Conservation (phyloP, 805 yeast species). For the Candida odintsovae region DNA sequence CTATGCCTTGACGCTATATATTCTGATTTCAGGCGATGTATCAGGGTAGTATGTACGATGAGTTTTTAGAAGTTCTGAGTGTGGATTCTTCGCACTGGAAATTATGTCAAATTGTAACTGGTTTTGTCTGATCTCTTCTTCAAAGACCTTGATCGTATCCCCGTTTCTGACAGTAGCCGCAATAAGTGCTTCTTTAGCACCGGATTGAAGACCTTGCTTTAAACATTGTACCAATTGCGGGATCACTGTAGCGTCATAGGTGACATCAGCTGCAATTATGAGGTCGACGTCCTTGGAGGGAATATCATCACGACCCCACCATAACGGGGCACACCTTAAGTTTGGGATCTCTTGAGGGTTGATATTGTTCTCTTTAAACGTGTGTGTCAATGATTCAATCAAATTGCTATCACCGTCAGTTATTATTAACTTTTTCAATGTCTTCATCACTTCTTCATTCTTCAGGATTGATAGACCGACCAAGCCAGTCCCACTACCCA, state of each 20-base stretch:
- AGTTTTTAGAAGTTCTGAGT: neutral
- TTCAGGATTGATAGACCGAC: slow-evolving; percentile 41
- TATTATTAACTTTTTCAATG: slow-evolving; percentile 31
- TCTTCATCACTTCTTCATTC: neutral
- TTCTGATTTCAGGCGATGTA: slow-evolving; percentile 14
- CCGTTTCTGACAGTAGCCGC: slow-evolving; percentile 75
- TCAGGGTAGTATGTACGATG: slow-evolving; percentile 17
- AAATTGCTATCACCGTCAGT: slow-evolving; percentile 68
- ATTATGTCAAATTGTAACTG: slow-evolving; percentile 18
- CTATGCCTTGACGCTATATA: slow-evolving; percentile 7
- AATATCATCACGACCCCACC: slow-evolving; percentile 55
- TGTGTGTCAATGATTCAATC: slow-evolving; percentile 39
- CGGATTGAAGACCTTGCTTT: slow-evolving; percentile 16
- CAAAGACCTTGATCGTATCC: slow-evolving; percentile 42
- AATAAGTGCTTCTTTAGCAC: slow-evolving; percentile 34
- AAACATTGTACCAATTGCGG: slow-evolving; percentile 49
- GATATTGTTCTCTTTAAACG: slow-evolving; percentile 40
- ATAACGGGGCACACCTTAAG: slow-evolving; percentile 34
- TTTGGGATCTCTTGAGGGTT: slow-evolving; percentile 6
- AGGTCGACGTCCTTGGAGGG: slow-evolving; percentile 32
- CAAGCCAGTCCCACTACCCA: slow-evolving; percentile 90
- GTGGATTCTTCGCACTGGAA: slow-evolving; percentile 8
- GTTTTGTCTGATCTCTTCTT: slow-evolving; percentile 23
- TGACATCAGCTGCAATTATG: slow-evolving; percentile 81
- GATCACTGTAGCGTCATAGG: slow-evolving; percentile 65